Conservation (phyloP, 495 filamentous ascomycete genomes). For the Penicillium verhagenii region DNA sequence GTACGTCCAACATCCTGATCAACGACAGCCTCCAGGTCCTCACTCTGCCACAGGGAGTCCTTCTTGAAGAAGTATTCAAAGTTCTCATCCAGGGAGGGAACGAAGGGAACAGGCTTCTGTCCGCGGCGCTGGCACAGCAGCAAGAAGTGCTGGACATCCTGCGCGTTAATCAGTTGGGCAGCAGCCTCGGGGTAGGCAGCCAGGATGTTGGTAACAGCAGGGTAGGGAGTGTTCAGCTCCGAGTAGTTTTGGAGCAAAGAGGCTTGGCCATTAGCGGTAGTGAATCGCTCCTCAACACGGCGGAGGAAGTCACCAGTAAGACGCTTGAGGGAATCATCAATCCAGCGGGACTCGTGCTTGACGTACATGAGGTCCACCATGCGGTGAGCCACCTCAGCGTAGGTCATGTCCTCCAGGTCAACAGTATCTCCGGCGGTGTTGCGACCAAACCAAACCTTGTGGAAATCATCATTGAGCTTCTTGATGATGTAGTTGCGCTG, state of each 20-base stretch:
- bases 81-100: conserved; percentile 87
- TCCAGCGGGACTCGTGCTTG: conserved; percentile 91
- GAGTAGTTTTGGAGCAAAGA: conserved; percentile 83
- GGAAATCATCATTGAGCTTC: conserved; percentile 97
- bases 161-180: conserved; percentile 91
- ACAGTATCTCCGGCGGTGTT: conserved; percentile 75
- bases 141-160: conserved; percentile 95
- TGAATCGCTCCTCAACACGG: conserved; percentile 91
- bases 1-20: conserved; percentile 92
- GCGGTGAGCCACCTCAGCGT: conserved; percentile 83
- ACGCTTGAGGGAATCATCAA: conserved; percentile 76
- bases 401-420: conserved; percentile 98
- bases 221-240: conserved; percentile 80
- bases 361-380: conserved; percentile 98
- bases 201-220: conserved; percentile 74
- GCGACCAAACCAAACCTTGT: conserved; percentile 97
- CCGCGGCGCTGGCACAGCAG: conserved; percentile 87
- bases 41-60: conserved; percentile 99
- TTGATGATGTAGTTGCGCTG: conserved; percentile 92
- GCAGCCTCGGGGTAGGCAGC: conserved; percentile 79
- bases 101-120: conserved; percentile 96
- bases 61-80: conserved; percentile 99
- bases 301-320: conserved; percentile 94
- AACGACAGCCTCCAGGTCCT: conserved; percentile 93
- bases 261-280: conserved; percentile 58